Evolutionary conservation across 2,329 filamentous ascomycete species (phyloP), one percentile per base, ranked within the genome.

Genomic region (Verticillium tricorpus): DNA sequence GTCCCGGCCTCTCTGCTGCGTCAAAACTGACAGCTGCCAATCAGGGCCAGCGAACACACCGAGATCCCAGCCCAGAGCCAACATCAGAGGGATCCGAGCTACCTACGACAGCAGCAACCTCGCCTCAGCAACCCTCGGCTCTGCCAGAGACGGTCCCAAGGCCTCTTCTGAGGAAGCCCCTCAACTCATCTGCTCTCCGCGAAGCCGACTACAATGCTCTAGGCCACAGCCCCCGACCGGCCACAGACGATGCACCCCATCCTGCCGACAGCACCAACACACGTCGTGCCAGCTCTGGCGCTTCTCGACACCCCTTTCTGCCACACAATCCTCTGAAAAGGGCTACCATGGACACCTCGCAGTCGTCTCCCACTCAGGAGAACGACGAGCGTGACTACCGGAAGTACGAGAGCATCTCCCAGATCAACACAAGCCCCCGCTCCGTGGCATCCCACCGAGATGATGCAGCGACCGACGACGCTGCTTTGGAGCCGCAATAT

Each of bases 311-410:
- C 62, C 19, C 19, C 22, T 25, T 32, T 28, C 40, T 56, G 45
- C 32, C 50, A 60, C 60, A 60, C 35, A 57, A 57, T 56, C 45
- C 58, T 52, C n/a, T 59, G 62, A 67, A 62, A 62, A 68, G 60
- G 60, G 63, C 65, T 62, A 80, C 73, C 59, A 82, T 78, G 74
- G 76, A 81, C 35, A 73, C 71, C n/a, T 83, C 81, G 12, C 79
- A 82, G 50, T 77, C 81, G 61, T 83, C 83, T 11, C 80, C 81
- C 1, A 87, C 84, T 1, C 84, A 87, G 70, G 74, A 78, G 62
- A 87, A 87, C 65, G 78, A 81, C 55, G 82, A 77, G 56, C 80
- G 84, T 40, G 84, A 85, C 71, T 87, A 87, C 66, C 79, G 65
- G 54, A 60, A 58, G 37, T 70, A 73, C 37, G 74, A 77, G 35